Conservation (phyloP, 108 stramenopile genomes). For the Skeletonema marinoi region DNA sequence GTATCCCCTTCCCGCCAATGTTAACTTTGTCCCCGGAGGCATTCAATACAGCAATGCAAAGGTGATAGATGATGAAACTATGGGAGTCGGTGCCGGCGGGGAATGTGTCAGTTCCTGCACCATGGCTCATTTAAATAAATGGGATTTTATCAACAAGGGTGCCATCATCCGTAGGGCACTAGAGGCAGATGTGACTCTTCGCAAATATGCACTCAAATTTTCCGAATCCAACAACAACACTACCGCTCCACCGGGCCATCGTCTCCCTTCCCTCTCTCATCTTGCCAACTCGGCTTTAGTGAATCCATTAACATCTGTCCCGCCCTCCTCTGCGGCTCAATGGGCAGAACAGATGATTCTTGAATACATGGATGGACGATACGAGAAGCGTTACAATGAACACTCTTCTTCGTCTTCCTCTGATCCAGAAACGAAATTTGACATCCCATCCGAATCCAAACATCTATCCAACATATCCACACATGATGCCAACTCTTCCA, state of each 20-base stretch:
- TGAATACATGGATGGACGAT: slow-evolving; percentile 60
- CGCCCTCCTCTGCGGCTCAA: slow-evolving; percentile 41
- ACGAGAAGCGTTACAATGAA: slow-evolving; percentile 6
- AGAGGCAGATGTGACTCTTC: slow-evolving; percentile 58
- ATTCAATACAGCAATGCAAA: slow-evolving; percentile 16
- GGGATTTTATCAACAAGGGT: neutral
- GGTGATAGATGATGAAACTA: neutral
- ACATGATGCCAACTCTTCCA: neutral
- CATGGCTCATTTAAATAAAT: neutral
- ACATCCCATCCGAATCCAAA: neutral
- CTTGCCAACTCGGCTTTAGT: slow-evolving; percentile 74
- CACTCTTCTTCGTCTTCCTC: neutral
- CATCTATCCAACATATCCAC: neutral
- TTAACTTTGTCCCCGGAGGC: slow-evolving; percentile 79
- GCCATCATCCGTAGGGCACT: slow-evolving; percentile 54
- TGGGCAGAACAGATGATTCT: slow-evolving; percentile 87
- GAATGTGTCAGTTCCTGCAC: neutral
- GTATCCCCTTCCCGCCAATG: slow-evolving; percentile 74
- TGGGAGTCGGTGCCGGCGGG: neutral
- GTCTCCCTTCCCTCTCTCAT: slow-evolving; percentile 71
- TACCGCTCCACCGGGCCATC: slow-evolving; percentile 36
- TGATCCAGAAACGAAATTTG: slow-evolving; percentile 1
- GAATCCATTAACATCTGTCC: slow-evolving; percentile 71
- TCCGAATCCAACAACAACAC: neutral
- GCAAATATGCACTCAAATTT: slow-evolving; percentile 42